phyloP scores from a whole-genome alignment of 768 basidiomycete species.

The Butyriboletus loyo region DNA sequence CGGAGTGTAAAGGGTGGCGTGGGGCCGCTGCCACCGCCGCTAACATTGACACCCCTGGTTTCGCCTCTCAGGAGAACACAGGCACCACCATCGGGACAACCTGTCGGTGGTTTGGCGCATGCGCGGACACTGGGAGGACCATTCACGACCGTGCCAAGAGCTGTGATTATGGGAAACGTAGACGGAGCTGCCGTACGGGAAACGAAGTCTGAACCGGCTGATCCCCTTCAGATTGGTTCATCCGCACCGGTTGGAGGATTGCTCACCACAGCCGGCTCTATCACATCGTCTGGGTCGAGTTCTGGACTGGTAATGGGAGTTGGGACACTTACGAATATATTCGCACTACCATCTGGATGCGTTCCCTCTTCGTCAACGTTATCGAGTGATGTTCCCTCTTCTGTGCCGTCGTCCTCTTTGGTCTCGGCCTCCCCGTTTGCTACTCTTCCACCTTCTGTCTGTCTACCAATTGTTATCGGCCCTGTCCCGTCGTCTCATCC shows the following conservation, averaged over 20 bases:
- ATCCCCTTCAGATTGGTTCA: constrained; percentile 1
- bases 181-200: neutral
- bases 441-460: constrained; percentile 42
- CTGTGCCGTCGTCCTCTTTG: constrained; percentile 4
- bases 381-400: constrained; percentile 17
- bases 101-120: neutral
- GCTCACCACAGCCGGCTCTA: neutral
- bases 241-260: neutral
- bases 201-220: constrained; percentile 7
- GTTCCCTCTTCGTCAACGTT: constrained; percentile 12
- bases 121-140: neutral
- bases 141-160: constrained; percentile 6
- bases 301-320: constrained; percentile 5
- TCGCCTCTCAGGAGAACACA: constrained; percentile 37
- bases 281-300: neutral
- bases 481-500: constrained; percentile 67
- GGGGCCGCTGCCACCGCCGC: constrained; percentile 60
- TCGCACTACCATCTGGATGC: constrained; percentile 9
- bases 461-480: constrained; percentile 74
- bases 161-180: neutral
- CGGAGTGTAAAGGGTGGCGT: constrained; percentile 65
- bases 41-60: constrained; percentile 62
- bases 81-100: constrained; percentile 1
- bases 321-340: constrained; percentile 15
- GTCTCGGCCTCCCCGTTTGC: constrained; percentile 23